Base-by-base conservation (phyloP, 73 alveolate genomes). In the Uronychia binucleata region DNA sequence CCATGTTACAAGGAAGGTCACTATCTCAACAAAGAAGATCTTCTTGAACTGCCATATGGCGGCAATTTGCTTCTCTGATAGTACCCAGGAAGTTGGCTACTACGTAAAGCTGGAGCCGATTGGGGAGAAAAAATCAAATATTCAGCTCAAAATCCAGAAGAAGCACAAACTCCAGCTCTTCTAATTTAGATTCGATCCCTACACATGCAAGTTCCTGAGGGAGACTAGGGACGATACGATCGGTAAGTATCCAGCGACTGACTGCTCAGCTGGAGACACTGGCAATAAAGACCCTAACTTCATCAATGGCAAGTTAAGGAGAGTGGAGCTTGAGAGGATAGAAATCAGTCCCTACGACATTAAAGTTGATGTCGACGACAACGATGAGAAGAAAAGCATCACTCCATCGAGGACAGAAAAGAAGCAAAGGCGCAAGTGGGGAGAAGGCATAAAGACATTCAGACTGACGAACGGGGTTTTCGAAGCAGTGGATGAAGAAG, bases 401-500 rank as follows among this genome's bases (percentile, higher is more conserved):
- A 13, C 67, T 46, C 67, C 67, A 67, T 8, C 32, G 32, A 28
- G 26, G 78, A 5, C 34, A 34, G 27, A 46, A 1, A 35, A 76
- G 31, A 79, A 79, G 58, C 58, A 78, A 80, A 86, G 80, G 67
- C 83, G 79, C 31, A 85, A 86, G 27, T n/a, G 58, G 29, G 80
- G 88, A 35, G 88, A 58, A 26, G 92, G 88, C 11, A 79, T 86
- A 19, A 67, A 59, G 1, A 83, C 74, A 8, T 86, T 35, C 67
- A 78, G 84, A 28, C 78, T 67, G 14, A 28, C 29, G 14, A 26
- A 32, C 28, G 92, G 92, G 1, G 74, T 28, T 31, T 86, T 31
- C 57, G 92, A 79, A 29, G 84, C 74, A 74, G 81, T 58, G 26
- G 59, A 28, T 8, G 34, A 46, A 46, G 19, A 11, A 11, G 5